Conservation (phyloP, 75 land plant species). For the Picea sitchensis region DNA sequence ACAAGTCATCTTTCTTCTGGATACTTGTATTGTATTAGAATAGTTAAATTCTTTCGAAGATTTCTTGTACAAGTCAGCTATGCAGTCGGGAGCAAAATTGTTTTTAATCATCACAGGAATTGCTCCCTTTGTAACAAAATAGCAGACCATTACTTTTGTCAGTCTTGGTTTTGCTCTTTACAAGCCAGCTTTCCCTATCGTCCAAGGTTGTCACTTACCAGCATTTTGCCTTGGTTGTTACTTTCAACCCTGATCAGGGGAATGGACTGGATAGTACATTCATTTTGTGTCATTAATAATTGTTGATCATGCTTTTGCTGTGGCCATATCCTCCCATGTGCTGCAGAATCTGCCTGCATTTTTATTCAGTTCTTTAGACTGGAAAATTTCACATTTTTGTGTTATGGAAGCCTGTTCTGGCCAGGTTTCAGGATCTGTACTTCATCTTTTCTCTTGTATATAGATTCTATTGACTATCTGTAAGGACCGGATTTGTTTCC, state of each 20-base stretch:
- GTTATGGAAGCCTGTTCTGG: constrained; percentile 14
- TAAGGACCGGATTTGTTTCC: too few species aligned
- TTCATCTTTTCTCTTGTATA: constrained; percentile 8
- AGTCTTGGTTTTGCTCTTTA: constrained; percentile 5
- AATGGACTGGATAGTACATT: constrained; percentile 7
- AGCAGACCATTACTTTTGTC: constrained; percentile 2
- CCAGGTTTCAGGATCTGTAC: constrained; percentile 7
- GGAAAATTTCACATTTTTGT: constrained; percentile 2
- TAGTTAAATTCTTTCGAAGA: constrained; percentile 12
- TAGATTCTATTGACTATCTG: background rate
- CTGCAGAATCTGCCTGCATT: constrained; percentile 13
- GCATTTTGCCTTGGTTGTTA: constrained; percentile 1
- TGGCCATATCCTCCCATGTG: background rate
- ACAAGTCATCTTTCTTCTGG: constrained; percentile 3
- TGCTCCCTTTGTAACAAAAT: constrained; percentile 14
- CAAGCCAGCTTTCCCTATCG: constrained; percentile 4
- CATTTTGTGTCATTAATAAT: constrained; percentile 14
- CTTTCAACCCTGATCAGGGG: constrained; percentile 1
- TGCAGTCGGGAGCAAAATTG: constrained; percentile 15
- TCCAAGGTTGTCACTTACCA: background rate
- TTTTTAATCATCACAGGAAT: constrained; percentile 8
- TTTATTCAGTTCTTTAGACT: constrained; percentile 7
- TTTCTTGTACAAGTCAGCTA: constrained; percentile 13
- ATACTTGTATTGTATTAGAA: constrained; percentile 16
- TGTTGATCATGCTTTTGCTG: constrained; percentile 5